Conservation (phyloP, 2,329 filamentous ascomycete species). For the Colletotrichum sp. region DNA sequence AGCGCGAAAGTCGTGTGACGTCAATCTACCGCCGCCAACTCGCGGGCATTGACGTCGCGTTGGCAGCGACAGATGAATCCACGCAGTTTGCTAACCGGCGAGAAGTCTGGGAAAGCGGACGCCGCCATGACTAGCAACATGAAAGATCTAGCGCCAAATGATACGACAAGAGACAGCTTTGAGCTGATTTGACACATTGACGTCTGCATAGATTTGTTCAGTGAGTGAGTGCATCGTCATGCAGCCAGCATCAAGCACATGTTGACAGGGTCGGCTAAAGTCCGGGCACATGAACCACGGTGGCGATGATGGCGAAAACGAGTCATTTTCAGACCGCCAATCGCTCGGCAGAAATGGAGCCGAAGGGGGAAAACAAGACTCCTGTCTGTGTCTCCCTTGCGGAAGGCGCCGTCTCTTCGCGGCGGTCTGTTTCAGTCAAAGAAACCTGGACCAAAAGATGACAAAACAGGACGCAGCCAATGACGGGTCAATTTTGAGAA, state of each 20-base stretch:
- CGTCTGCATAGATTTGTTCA: accelerated
- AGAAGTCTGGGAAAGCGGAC: not conserved
- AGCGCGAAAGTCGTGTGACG: not conserved
- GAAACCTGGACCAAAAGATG: not conserved
- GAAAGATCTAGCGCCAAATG: not conserved
- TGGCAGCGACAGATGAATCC: not conserved
- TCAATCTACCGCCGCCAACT: not conserved
- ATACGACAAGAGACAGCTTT: accelerated
- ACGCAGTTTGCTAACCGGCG: not conserved
- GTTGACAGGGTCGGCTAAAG: not conserved
- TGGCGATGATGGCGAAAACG: not conserved
- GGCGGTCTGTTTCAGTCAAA: not conserved
- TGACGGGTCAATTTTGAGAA: not conserved
- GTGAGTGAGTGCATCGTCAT: not conserved
- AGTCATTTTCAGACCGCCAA: not conserved
- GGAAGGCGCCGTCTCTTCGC: not conserved
- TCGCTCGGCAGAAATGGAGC: not conserved
- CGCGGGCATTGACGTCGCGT: not conserved
- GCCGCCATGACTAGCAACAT: not conserved
- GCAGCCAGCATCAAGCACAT: not conserved
- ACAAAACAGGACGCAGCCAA: not conserved
- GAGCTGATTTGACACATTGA: not conserved
- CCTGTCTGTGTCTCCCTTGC: not conserved
- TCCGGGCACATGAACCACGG: not conserved
- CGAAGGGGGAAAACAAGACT: not conserved